These are phyloP conservation scores for Stephania japonica DNA, from an alignment of 164 flowering plant species.

Conservation along the genomic window DNA sequence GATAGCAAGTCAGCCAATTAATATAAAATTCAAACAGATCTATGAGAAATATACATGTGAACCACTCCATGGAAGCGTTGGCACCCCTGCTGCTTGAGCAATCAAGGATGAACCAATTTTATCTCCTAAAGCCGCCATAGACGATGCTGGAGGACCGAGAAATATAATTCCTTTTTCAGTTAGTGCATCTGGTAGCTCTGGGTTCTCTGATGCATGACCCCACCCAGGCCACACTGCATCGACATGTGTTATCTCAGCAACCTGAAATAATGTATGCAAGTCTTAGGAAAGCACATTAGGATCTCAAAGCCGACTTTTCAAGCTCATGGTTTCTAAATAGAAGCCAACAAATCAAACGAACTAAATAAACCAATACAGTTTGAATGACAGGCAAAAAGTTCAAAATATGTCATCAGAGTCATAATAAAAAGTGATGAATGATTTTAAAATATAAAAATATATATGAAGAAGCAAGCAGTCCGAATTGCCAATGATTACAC, in stretches of 20 bases:
- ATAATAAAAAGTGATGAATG: not conserved
- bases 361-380: not conserved
- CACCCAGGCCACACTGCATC: constrained; percentile 99
- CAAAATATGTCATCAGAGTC: not conserved
- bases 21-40: not conserved
- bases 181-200: constrained; percentile 95
- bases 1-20: constrained; percentile 2
- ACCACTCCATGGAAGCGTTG: constrained; percentile 99
- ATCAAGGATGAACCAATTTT: constrained; percentile 98
- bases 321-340: not conserved
- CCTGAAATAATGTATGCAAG: constrained; percentile 35
- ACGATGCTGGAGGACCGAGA: constrained; percentile 90
- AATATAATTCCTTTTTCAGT: constrained; percentile 74
- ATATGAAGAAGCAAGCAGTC: not conserved
- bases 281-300: constrained; percentile 9
- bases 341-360: not conserved
- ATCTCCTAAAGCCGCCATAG: constrained; percentile 98
- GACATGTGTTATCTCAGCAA: constrained; percentile 93
- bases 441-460: not conserved
- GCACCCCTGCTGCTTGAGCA: constrained; percentile 98
- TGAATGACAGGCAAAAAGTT: not conserved
- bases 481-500: not conserved
- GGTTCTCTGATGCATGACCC: constrained; percentile 99
- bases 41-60: constrained; percentile 62
- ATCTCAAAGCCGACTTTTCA: not conserved